Percentiles rank a stretch among this genome's conserved stretches.
Conservation (phyloP, 306 rosid species). For the Medicago ruthenica region DNA sequence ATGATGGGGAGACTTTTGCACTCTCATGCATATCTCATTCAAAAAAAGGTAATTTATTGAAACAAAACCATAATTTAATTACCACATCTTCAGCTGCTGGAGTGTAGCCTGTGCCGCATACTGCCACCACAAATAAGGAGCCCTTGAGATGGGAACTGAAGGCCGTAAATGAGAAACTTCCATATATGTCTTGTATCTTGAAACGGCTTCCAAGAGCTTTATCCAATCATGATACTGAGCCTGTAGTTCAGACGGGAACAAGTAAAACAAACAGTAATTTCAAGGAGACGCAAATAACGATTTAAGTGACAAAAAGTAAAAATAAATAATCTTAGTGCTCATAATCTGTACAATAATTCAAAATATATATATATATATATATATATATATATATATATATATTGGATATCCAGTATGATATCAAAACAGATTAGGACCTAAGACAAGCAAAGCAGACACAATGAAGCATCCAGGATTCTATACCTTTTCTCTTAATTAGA, state of each 20-base stretch:
- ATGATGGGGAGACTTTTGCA: conserved; percentile 11
- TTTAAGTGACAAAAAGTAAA: conserved; percentile 12
- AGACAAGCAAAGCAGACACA: background rate
- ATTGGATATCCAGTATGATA: conserved; percentile 3
- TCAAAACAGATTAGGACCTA: background rate
- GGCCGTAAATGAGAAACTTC: conserved; percentile 93
- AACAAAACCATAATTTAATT: conserved; percentile 44
- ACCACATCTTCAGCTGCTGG: conserved; percentile 94
- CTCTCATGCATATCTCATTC: conserved; percentile 6
- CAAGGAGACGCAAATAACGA: background rate
- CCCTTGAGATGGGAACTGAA: conserved; percentile 64
- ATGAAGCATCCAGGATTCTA: conserved; percentile 19
- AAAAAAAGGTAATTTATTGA: conserved; percentile 24
- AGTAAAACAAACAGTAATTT: conserved; percentile 13
- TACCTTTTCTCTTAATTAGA: conserved; percentile 5
- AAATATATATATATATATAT: background rate
- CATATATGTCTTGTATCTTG: conserved; percentile 80
- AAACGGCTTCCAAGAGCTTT: conserved; percentile 85
- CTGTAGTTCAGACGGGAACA: conserved; percentile 47
- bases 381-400: too few species aligned
- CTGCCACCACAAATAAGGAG: conserved; percentile 83
- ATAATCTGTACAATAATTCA: conserved; percentile 5
- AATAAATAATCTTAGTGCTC: conserved; percentile 1
- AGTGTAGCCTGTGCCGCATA: conserved; percentile 83
- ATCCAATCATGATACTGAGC: conserved; percentile 94